Evolutionary conservation across 2,329 filamentous ascomycete genomes (phyloP).

Genomic region (Epichloe hybrida): DNA sequence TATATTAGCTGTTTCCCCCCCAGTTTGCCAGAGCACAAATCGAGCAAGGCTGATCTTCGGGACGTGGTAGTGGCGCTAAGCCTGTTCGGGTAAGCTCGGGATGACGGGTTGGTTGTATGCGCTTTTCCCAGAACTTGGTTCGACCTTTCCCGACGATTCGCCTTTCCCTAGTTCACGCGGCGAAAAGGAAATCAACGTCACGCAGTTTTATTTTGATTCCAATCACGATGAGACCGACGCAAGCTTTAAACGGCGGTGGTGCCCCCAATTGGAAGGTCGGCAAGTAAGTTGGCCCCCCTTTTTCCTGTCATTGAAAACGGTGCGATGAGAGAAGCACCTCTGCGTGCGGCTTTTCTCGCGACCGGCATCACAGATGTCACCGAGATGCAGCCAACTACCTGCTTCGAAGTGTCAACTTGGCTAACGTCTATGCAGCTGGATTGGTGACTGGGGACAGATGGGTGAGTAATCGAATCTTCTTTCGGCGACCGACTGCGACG

Average conservation of each 20-base stretch:
- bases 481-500: background rate
- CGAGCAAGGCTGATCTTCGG: constrained; percentile 11
- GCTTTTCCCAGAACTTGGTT: constrained; percentile 12
- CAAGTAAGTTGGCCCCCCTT: constrained; percentile 19
- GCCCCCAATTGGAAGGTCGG: constrained; percentile 19
- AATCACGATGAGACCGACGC: constrained; percentile 28
- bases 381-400: background rate
- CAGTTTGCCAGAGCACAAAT: background rate
- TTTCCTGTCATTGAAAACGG: background rate
- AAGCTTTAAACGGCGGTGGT: constrained; percentile 22
- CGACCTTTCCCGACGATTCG: constrained; percentile 8
- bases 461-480: constrained; percentile 40
- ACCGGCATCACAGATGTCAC: background rate
- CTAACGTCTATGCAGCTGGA: constrained; percentile 39
- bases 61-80: constrained; percentile 14
- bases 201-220: constrained; percentile 12
- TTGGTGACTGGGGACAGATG: constrained; percentile 62
- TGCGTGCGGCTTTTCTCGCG: constrained; percentile 21
- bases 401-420: background rate
- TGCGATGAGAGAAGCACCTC: background rate
- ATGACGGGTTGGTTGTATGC: constrained; percentile 8
- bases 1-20: background rate
- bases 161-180: constrained; percentile 6
- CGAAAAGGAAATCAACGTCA: constrained; percentile 12
- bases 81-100: constrained; percentile 22